Percentiles rank a stretch among this genome's conserved stretches.
These are phyloP conservation scores for Ophiocordyceps polyrhachis-furcata DNA, from an alignment of 2,329 filamentous ascomycete species.

Conservation along the genomic window DNA sequence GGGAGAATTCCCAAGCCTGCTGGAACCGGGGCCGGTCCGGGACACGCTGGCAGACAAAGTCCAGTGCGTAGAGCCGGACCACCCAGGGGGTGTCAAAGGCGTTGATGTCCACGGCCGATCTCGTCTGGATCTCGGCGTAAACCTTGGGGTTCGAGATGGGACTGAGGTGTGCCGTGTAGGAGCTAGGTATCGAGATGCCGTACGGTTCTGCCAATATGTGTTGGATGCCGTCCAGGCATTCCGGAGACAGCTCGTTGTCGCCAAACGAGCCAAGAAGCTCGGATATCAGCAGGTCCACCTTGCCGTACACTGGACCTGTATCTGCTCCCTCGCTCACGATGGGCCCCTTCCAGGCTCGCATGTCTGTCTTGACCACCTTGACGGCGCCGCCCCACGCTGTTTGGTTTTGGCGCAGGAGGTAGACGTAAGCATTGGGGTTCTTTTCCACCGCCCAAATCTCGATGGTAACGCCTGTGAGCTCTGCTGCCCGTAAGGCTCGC, in stretches of 20 bases:
- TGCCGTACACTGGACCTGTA: slow-evolving; percentile 31
- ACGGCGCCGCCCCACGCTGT: slow-evolving; percentile 65
- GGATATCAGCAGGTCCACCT: slow-evolving; percentile 83
- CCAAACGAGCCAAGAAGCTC: slow-evolving; percentile 90
- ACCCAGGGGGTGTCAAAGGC: slow-evolving; percentile 90
- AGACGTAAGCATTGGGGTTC: slow-evolving; percentile 93
- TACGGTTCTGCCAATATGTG: slow-evolving; percentile 60
- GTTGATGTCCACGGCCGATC: slow-evolving; percentile 40
- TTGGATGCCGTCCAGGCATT: slow-evolving; percentile 91
- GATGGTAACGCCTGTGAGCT: slow-evolving; percentile 55
- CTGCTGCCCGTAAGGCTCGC: slow-evolving; percentile 64
- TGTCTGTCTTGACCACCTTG: slow-evolving; percentile 85
- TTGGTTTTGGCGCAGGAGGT: slow-evolving; percentile 73
- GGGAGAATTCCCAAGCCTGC: slow-evolving; percentile 62
- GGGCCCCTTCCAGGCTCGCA: slow-evolving; percentile 90
- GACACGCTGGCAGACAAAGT: slow-evolving; percentile 55
- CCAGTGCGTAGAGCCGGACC: slow-evolving; percentile 75
- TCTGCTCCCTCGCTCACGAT: slow-evolving; percentile 24
- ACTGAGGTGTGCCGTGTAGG: slow-evolving; percentile 86
- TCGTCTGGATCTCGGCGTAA: slow-evolving; percentile 57
- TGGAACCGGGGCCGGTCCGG: slow-evolving; percentile 47
- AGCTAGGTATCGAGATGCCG: slow-evolving; percentile 84
- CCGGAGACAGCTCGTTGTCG: slow-evolving; percentile 91
- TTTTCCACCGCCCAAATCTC: slow-evolving; percentile 91
- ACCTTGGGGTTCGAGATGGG: slow-evolving; percentile 79